Evolutionary conservation across 2,329 filamentous ascomycete genomes (phyloP), one percentile per base, ranked within the genome.

Genomic region (Cladosporium sp.): DNA sequence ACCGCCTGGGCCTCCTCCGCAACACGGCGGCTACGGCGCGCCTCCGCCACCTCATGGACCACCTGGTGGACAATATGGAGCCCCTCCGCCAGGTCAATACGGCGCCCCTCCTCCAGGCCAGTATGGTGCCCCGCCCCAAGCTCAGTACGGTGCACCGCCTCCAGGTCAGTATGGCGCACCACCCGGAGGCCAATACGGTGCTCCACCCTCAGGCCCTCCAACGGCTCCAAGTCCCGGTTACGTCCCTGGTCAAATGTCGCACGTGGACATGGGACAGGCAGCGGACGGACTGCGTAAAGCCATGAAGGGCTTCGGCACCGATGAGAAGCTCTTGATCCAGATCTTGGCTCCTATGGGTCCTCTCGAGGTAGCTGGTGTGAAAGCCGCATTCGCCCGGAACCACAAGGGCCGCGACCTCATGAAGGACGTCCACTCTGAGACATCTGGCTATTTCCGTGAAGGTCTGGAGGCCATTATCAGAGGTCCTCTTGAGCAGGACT

Each of bases 301-400:
- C 2, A 95, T 96, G 89, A 95, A 95, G 70, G 90, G 90, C 0
- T 88, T 95, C 57, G 92, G 91, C 33, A 96, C 91, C 0, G 83
- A 97, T 63, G 91, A 96, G 68, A 85, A 83, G 63, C 70, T 79
- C 0, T 74, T 97, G 13, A 91, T 95, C 58, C 74, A 76, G 2
- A 74, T 85, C 3, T 74, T 97, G 8, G 74, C 85, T 2, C 80
- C 77, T 59, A 85, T 90, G 57, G 88, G 95, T 58, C 86, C 91
- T 1, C 74, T 90, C 4, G 87, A 95, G 67, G 79, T 93, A 57
- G 80, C 84, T 44, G 75, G 81, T 8, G 76, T 95, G 48, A 81
- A 84, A 53, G 68, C 77, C 7, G 78, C 85, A 2, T 97, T 86
- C 72, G 73, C 82, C 45, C 73, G 82, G 54, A 73, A 77, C 56